These are phyloP conservation scores for Phenoliferia sp. DNA, from an alignment of 1,284 basidiomycete genomes.

Conservation along the genomic window DNA sequence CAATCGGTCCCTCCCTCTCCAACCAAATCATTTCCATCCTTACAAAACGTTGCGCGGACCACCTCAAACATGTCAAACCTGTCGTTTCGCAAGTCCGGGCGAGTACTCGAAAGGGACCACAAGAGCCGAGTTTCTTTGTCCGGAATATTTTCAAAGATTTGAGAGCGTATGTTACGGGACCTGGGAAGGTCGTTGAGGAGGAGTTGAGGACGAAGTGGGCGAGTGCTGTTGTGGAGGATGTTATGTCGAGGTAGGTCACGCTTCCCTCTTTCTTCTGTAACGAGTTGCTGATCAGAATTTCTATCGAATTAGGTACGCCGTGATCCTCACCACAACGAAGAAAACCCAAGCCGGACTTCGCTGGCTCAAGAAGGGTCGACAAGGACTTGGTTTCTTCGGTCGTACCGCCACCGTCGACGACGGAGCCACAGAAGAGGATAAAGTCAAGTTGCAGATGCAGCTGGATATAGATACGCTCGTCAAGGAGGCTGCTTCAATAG, in stretches of 20 bases:
- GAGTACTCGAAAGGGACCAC: slow-evolving; percentile 53
- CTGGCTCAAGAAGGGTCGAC: slow-evolving; percentile 78
- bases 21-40: slow-evolving; percentile 67
- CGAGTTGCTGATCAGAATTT: slow-evolving; percentile 11
- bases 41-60: slow-evolving; percentile 71
- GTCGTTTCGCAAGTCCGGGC: slow-evolving; percentile 82
- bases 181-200: slow-evolving; percentile 55
- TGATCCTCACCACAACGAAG: slow-evolving; percentile 68
- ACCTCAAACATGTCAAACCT: slow-evolving; percentile 76
- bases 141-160: slow-evolving; percentile 73
- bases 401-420: slow-evolving; percentile 57
- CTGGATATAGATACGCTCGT: slow-evolving; percentile 78
- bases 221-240: slow-evolving; percentile 64
- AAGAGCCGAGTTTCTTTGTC: slow-evolving; percentile 80
- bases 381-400: slow-evolving; percentile 65
- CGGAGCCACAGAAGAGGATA: slow-evolving; percentile 53
- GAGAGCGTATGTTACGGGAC: slow-evolving; percentile 59
- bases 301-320: slow-evolving; percentile 42
- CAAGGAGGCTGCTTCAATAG: slow-evolving; percentile 64
- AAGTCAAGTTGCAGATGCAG: slow-evolving; percentile 75
- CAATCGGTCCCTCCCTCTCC: slow-evolving; percentile 54
- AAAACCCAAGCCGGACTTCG: slow-evolving; percentile 75
- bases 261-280: slow-evolving; percentile 26
- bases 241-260: slow-evolving; percentile 57
- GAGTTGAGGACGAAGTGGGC: slow-evolving; percentile 58